Base-by-base conservation (phyloP, 768 basidiomycete species). In the Phylloporus sp. region DNA sequence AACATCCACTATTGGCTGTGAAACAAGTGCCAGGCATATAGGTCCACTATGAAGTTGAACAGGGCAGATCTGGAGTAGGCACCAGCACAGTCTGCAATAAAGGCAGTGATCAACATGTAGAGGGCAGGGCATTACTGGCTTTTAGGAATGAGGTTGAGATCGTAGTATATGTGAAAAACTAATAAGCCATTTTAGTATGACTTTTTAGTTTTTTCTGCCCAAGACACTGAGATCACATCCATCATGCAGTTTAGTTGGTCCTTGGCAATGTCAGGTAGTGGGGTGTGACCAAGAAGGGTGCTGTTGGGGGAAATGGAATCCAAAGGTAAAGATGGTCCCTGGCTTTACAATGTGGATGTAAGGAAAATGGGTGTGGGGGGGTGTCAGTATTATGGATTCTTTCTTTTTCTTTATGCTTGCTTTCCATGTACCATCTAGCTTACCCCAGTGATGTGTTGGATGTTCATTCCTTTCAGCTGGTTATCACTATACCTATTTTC, bases 81-180 rank as follows among this genome's bases (percentile, higher is more conserved):
- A 0, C 31, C 48, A 0, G 37, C 34, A 1, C 26, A 36, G 5
- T 27, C 36, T 0, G 38, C 11, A 0, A 53, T 3, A 17, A 53
- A 52, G 0, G 48, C 15, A 0, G 9, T 0, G 0, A 53, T 22
- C 0, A 34, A 14, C 0, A 4, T 0, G 0, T 18, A 23, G 0
- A 15, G 35, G 1, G 21, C 14, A 3, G 42, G 43, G 0, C 23
- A 15, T 7, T 2, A 6, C 9, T 0, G 24, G 38, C 0, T 34
- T 24, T 38, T 14, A 0, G 62, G 58, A 0, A 64, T 15, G 28
- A 11, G 3, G 13, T 48, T 9, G 3, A 47, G 8, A 4, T 50
- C 24, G 1, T 29, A 46, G 21, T 33, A 38, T 0, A 45, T 9
- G 1, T 49, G 48, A n/a, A 29, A 53, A 0, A 24, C 4, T 0